Base-by-base conservation (phyloP, 371 early-diverging fungal genomes). In the Mucor plumbeus region DNA sequence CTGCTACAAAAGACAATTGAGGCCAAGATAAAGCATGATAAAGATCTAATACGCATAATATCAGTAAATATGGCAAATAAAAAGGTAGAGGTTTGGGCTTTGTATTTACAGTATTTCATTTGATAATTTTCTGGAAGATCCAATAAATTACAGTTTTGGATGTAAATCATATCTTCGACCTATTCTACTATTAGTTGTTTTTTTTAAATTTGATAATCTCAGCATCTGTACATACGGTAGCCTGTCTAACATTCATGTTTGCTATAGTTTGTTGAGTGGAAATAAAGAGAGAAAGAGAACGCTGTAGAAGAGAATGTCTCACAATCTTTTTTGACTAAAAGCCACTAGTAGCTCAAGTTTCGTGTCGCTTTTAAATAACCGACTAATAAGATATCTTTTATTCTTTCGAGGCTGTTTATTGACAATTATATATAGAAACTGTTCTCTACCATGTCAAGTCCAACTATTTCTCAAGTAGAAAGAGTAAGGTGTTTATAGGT, bases 51-150 rank as follows among this genome's bases (percentile, higher is more conserved):
- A 19, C 17, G 11, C 21, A 9, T 26, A 21, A 21, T 2, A 50
- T 17, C 19, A 19, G 7, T 11, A 38, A 11, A 38, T 9, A 38
- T 38, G 9, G 4, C 4, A 38, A 59, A 41, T 1, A 48, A 34
- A 6, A 35, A n/a, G 13, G 19, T 11, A 39, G 11, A 43, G 50
- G 9, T 9, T 59, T 31, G 11, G 19, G 11, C 11, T 10, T 7
- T 15, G 9, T 58, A 14, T 60, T 83, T 84, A 85, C 91, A 99
- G 82, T 98, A 99, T 80, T 99, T 99, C 92, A 99, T 94, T 74
- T 94, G 94, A 80, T 99, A 99, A 88, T 99, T 99, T 77, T 99
- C 99, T 5, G 99, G 99, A 60, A 99, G 87, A 80, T 98, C 97
- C 67, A 87, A 84, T 65, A 99, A 82, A 81, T 99, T 99, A 88